phyloP scores from a whole-genome alignment of 1,284 basidiomycete genomes.

The Hypsizygus ulmarius region DNA sequence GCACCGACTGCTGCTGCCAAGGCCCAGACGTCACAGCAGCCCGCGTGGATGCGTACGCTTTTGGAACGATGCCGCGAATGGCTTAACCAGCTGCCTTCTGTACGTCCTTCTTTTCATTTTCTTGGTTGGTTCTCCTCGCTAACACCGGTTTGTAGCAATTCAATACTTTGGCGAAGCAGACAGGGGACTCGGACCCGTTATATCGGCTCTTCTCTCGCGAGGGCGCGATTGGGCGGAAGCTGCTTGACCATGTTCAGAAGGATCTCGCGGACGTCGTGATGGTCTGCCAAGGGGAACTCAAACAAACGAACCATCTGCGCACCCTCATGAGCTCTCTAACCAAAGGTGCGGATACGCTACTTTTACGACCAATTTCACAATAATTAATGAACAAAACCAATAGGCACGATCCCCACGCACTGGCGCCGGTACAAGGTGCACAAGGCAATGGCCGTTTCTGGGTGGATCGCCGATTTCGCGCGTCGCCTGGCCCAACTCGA shows the following conservation, averaged over 20 bases:
- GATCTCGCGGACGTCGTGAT: constrained; percentile 81
- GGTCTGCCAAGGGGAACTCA: constrained; percentile 83
- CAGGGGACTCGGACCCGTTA: constrained; percentile 77
- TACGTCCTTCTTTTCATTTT: constrained; percentile 33
- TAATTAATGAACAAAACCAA: background rate
- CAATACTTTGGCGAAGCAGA: constrained; percentile 59
- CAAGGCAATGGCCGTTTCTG: constrained; percentile 75
- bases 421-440: constrained; percentile 91
- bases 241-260: constrained; percentile 73
- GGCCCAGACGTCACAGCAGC: constrained; percentile 64
- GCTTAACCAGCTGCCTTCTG: constrained; percentile 73
- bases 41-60: constrained; percentile 89
- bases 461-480: constrained; percentile 83
- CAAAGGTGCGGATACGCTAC: constrained; percentile 57
- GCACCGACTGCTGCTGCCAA: constrained; percentile 51
- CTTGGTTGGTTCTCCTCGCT: constrained; percentile 1
- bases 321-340: constrained; percentile 84
- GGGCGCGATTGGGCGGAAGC: constrained; percentile 72
- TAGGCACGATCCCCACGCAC: constrained; percentile 83
- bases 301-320: constrained; percentile 93
- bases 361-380: background rate
- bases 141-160: constrained; percentile 46
- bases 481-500: constrained; percentile 80
- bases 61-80: constrained; percentile 81
- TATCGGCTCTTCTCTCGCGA: constrained; percentile 90